These are phyloP conservation scores for Sesbania bispinosa DNA, from an alignment of 306 rosid species.

Conservation along the genomic window DNA sequence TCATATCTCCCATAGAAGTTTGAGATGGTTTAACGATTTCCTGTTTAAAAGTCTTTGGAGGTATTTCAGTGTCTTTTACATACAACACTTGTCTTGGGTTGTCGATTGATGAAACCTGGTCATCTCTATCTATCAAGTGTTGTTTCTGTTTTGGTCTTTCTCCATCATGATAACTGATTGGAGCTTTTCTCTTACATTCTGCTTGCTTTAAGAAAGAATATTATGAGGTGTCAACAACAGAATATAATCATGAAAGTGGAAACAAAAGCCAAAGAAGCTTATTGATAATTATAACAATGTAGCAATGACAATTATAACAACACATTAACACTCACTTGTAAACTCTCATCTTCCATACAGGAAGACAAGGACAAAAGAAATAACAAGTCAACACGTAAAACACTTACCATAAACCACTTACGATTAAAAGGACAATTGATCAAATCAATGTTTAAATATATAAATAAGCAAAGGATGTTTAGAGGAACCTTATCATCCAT, in stretches of 20 bases:
- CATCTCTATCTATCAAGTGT: slow-evolving; percentile 32
- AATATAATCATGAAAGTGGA: not conserved
- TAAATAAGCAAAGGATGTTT: slow-evolving; percentile 8
- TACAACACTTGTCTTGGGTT: slow-evolving; percentile 13
- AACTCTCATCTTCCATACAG: not conserved
- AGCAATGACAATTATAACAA: not conserved
- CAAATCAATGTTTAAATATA: not conserved
- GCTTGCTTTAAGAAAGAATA: slow-evolving; percentile 29
- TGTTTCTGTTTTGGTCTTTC: slow-evolving; percentile 33
- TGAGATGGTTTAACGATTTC: slow-evolving; percentile 25
- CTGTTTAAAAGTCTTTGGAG: slow-evolving; percentile 8
- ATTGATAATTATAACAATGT: not conserved
- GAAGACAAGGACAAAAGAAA: not conserved
- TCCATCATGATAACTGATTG: slow-evolving; percentile 14
- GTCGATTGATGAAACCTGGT: slow-evolving; percentile 1
- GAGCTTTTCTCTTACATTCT: slow-evolving; percentile 35
- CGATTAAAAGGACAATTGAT: not conserved
- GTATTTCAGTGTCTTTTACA: slow-evolving; percentile 18
- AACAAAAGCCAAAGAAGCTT: slow-evolving; percentile 1
- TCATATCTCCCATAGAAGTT: slow-evolving; percentile 18
- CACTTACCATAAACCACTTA: not conserved
- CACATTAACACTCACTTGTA: not conserved
- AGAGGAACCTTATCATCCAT: slow-evolving; percentile 53
- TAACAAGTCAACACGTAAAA: not conserved
- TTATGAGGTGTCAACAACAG: slow-evolving; percentile 1